Evolutionary conservation across 352 stramenopile genomes (phyloP).

Genomic region (Phytophthora capsici): DNA sequence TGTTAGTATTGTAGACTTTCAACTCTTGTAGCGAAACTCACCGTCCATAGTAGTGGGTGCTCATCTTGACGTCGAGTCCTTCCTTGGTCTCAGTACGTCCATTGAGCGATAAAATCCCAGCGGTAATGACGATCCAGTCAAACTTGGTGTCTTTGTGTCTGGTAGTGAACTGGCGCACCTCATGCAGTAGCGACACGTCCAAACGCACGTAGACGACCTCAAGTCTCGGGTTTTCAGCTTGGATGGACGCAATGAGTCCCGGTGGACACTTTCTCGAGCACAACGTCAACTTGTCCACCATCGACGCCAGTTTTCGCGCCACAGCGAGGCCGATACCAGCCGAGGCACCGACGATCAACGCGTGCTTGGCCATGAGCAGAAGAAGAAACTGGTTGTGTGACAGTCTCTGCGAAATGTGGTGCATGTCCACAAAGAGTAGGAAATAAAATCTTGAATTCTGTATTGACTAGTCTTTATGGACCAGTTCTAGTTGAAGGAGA

Average conservation of each 20-base stretch:
- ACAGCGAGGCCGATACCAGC: constrained; percentile 33
- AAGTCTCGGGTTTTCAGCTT: constrained; percentile 19
- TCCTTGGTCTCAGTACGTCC: constrained; percentile 38
- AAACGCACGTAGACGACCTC: constrained; percentile 35
- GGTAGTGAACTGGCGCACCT: constrained; percentile 35
- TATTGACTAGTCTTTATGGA: not conserved
- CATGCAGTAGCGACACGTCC: constrained; percentile 40
- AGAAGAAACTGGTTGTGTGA: constrained; percentile 24
- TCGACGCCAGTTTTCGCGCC: constrained; percentile 27
- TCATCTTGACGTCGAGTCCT: constrained; percentile 42
- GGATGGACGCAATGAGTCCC: constrained; percentile 29
- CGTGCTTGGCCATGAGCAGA: constrained; percentile 30
- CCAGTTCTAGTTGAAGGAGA: constrained; percentile 15
- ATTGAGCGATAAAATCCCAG: constrained; percentile 36
- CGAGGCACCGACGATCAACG: constrained; percentile 37
- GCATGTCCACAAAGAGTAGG: constrained; percentile 7
- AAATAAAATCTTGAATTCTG: not conserved
- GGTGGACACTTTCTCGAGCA: constrained; percentile 30
- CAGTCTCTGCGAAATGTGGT: constrained; percentile 40
- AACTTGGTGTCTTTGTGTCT: constrained; percentile 33
- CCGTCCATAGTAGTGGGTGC: constrained; percentile 43
- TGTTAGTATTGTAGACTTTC: not conserved
- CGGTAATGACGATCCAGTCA: constrained; percentile 38
- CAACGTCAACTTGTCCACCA: constrained; percentile 39
- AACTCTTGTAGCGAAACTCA: not conserved